Base-by-base conservation (phyloP, 768 basidiomycete species). In the Holtermannia corniformis region DNA sequence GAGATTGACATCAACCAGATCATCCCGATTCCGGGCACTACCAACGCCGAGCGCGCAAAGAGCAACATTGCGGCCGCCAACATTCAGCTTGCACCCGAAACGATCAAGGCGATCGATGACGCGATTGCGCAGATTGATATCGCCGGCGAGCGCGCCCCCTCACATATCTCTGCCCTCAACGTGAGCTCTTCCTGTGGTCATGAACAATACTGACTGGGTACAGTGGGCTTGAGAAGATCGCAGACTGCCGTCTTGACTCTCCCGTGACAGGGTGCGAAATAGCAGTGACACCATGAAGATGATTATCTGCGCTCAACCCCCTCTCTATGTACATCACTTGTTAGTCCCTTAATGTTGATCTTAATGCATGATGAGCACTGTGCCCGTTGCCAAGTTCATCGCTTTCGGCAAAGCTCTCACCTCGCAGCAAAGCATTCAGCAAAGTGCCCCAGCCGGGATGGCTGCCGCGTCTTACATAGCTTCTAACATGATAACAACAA, bases 1-100 rank as follows among this genome's bases (percentile, higher is more conserved):
- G 24, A 49, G 22, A 12, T 12, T 14, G 48, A 22, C 71, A n/a
- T n/a, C n/a, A 44, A 27, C 5, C 73, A 77, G 58, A 75, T 78
- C 20, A 71, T 80, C 51, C 78, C 78, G 3, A 72, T 80, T 19
- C 78, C 79, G 0, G 79, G 79, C 16, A 71, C 70, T n/a, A 68
- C 63, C 52, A 76, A 75, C 43, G 65, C 71, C 44, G 65, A 74
- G 1, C 73, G 78, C 26, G 76, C 78, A 14, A 55, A 74, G 37
- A 78, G 81, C 59, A 79, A 79, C 45, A 65, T 76, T 47, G 63
- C 63, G n/a, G 77, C 76, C 0, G 75, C 75, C 26, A 69, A 77
- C 28, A 62, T 81, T 24, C 64, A 59, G 40, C 69, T 82, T 24
- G 65, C 73, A 16, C 56, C 68, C 2, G 68, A 68, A 4, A 81